Evolutionary conservation across 148 eudicot genomes (phyloP).

Genomic region (Camellia granthamiana): DNA sequence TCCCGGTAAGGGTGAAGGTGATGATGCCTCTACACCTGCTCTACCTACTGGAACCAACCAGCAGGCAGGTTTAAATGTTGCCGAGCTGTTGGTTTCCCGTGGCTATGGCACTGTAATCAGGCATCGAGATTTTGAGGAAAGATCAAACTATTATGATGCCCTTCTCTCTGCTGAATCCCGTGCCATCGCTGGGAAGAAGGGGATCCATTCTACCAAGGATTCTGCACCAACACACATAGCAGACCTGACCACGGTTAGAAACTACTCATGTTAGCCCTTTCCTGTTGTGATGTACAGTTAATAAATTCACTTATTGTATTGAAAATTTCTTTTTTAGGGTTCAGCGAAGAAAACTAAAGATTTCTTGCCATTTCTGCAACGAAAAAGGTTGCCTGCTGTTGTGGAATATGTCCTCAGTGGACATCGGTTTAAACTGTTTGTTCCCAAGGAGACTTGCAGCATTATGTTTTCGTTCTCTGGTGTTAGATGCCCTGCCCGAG

Average conservation of each 20-base stretch:
- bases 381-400: slow-evolving; percentile 75
- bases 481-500: slow-evolving; percentile 93
- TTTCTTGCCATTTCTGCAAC: slow-evolving; percentile 79
- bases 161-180: slow-evolving; percentile 88
- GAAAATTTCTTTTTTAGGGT: slow-evolving; percentile 40
- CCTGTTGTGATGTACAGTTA: slow-evolving; percentile 6
- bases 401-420: slow-evolving; percentile 96
- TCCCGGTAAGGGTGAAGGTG: slow-evolving; percentile 63
- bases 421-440: slow-evolving; percentile 70
- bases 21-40: slow-evolving; percentile 38
- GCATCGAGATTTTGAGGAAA: slow-evolving; percentile 87
- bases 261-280: not conserved
- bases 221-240: slow-evolving; percentile 62
- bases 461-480: slow-evolving; percentile 88
- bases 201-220: slow-evolving; percentile 67
- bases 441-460: slow-evolving; percentile 91
- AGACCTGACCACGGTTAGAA: slow-evolving; percentile 76
- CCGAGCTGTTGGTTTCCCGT: slow-evolving; percentile 81
- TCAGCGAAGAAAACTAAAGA: slow-evolving; percentile 81
- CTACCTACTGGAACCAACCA: slow-evolving; percentile 45
- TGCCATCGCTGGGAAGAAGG: slow-evolving; percentile 68
- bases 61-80: slow-evolving; percentile 64
- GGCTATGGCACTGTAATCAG: slow-evolving; percentile 73
- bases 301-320: not conserved
- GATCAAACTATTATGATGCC: slow-evolving; percentile 81